Evolutionary conservation across 2,329 filamentous ascomycete genomes (phyloP).

Genomic region (Colletotrichum simmondsii): DNA sequence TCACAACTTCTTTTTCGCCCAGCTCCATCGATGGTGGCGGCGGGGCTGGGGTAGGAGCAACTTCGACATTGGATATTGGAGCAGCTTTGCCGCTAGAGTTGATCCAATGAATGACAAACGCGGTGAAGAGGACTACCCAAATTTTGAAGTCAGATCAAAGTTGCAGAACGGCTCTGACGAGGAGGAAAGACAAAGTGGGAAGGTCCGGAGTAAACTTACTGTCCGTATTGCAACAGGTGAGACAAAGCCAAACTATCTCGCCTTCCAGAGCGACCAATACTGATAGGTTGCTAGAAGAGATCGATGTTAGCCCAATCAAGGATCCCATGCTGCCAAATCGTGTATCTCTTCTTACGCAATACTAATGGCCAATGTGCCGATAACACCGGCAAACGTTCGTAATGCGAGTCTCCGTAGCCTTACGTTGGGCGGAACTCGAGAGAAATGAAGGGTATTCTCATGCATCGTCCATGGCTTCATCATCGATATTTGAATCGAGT

Average conservation of each 20-base stretch:
- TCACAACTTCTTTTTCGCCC: background rate
- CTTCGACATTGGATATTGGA: background rate
- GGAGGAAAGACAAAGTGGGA: no score
- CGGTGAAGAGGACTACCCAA: constrained; percentile 2
- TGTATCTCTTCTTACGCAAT: background rate
- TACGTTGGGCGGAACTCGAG: background rate
- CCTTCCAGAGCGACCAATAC: background rate
- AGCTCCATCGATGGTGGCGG: background rate
- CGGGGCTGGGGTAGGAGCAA: background rate
- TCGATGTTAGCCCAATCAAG: background rate
- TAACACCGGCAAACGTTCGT: background rate
- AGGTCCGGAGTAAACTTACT: background rate
- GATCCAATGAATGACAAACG: background rate
- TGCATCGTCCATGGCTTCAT: background rate
- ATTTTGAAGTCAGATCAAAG: background rate
- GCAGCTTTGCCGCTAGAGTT: constrained; percentile 1
- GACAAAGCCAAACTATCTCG: constrained; percentile 8
- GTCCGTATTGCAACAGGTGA: constrained; percentile 20
- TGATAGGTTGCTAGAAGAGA: background rate
- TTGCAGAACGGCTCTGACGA: no score
- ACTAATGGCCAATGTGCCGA: background rate
- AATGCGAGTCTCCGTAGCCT: constrained; percentile 4
- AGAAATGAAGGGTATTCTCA: background rate
- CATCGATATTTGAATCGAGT: constrained; percentile 4
- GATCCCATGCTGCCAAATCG: background rate